Percentiles rank a stretch among this genome's conserved stretches.
Conservation (phyloP, 139 green algal species). For the Chlamydomonas asymmetrica region DNA sequence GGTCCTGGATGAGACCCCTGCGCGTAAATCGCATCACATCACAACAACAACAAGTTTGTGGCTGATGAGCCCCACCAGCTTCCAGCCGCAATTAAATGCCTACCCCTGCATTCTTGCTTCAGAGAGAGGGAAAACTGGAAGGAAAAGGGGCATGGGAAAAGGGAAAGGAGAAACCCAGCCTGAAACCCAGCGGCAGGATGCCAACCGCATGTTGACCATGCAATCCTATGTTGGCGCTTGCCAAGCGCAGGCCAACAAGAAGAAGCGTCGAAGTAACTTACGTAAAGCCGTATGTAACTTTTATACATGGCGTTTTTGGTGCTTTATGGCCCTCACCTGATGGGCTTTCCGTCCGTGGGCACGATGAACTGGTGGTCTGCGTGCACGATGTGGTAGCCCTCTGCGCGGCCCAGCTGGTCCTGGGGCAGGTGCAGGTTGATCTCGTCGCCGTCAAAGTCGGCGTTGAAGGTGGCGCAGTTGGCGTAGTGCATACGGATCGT, state of each 20-base stretch:
- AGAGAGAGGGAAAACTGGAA: too few relatives aligned
- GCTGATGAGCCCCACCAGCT: not conserved
- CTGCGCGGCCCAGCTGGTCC: slow-evolving; percentile 84
- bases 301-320: too few relatives aligned
- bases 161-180: too few relatives aligned
- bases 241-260: too few relatives aligned
- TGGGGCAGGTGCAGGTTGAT: slow-evolving; percentile 98
- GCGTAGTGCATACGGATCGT: slow-evolving; percentile 99
- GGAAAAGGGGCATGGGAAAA: too few relatives aligned
- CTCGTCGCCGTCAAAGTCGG: slow-evolving; percentile 99
- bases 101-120: too few relatives aligned
- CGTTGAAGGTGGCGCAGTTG: slow-evolving; percentile 97
- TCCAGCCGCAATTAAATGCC: too few relatives aligned
- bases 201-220: too few relatives aligned
- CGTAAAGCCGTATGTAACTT: too few relatives aligned
- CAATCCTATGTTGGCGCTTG: too few relatives aligned
- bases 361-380: slow-evolving; percentile 95
- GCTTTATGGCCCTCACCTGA: slow-evolving; percentile 44
- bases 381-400: slow-evolving; percentile 94
- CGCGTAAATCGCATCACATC: not conserved
- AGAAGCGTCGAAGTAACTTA: too few relatives aligned
- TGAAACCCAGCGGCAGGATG: too few relatives aligned
- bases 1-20: slow-evolving; percentile 95
- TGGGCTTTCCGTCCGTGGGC: slow-evolving; percentile 93
- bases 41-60: not conserved